These are phyloP conservation scores for Scleromitrula shiraiana DNA, from an alignment of 2,329 filamentous ascomycete genomes.

Conservation along the genomic window DNA sequence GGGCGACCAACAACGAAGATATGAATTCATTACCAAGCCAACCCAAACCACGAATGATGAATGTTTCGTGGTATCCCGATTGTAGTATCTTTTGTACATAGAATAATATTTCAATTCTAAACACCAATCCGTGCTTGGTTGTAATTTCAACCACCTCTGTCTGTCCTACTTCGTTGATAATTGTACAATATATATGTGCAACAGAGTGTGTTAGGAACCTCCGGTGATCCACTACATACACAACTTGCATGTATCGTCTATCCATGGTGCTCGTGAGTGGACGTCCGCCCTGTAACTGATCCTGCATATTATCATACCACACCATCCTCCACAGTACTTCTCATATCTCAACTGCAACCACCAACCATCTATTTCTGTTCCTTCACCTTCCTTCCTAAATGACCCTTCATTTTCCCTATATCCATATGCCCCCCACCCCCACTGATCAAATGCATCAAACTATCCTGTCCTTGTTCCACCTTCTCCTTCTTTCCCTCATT, in stretches of 20 bases:
- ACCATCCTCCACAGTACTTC: conserved; percentile 6
- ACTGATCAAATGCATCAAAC: conserved; percentile 49
- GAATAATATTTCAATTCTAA: conserved; percentile 19
- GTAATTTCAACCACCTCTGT: neutral
- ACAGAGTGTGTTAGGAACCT: no score
- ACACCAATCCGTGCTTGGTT: conserved; percentile 1
- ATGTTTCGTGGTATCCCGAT: conserved; percentile 1
- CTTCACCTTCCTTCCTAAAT: conserved; percentile 15
- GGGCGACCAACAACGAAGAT: neutral
- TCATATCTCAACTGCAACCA: conserved; percentile 26
- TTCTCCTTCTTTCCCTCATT: conserved; percentile 35
- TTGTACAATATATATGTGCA: neutral
- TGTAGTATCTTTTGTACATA: conserved; percentile 27
- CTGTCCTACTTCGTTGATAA: neutral
- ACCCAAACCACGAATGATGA: no score
- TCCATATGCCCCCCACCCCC: conserved; percentile 23
- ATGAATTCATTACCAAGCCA: conserved; percentile 3
- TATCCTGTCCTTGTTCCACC: conserved; percentile 36
- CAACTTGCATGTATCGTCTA: no score
- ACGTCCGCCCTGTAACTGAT: no score
- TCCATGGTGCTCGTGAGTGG: no score
- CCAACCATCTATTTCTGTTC: conserved; percentile 31
- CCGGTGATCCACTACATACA: no score
- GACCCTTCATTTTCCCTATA: conserved; percentile 24
- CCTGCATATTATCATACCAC: neutral